Evolutionary conservation across 2,329 filamentous ascomycete species (phyloP).

Genomic region (Cryphonectria parasitica): DNA sequence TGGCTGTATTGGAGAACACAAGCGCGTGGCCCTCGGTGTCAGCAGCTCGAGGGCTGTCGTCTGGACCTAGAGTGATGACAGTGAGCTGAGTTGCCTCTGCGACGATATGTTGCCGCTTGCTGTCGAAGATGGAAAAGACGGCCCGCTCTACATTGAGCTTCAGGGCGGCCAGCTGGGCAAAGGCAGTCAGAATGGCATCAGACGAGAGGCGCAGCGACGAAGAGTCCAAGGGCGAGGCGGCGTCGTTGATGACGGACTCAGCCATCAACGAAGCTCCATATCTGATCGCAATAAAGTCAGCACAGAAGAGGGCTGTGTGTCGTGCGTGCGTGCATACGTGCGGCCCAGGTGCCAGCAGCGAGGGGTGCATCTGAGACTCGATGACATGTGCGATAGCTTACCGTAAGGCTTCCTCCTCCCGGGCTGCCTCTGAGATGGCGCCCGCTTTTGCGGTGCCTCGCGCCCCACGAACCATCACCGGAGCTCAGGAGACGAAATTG

Average conservation of each 20-base stretch:
- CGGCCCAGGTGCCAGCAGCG: too few relatives aligned
- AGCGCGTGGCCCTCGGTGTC: not conserved
- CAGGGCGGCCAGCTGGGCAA: constrained; percentile 51
- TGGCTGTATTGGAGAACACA: constrained; percentile 13
- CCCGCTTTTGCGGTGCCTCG: constrained; percentile 4
- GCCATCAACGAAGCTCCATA: constrained; percentile 18
- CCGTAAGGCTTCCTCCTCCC: constrained; percentile 9
- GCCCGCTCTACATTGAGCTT: constrained; percentile 47
- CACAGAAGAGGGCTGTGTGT: not conserved
- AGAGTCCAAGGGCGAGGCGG: not conserved
- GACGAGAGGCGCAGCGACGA: not conserved
- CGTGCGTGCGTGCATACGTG: too few relatives aligned
- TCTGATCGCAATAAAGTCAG: not conserved
- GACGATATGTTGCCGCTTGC: constrained; percentile 24
- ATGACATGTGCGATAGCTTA: not conserved
- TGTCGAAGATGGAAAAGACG: constrained; percentile 28
- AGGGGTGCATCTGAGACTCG: not conserved
- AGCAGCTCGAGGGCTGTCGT: not conserved
- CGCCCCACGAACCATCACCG: not conserved
- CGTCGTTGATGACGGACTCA: constrained; percentile 16
- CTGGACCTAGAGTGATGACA: constrained; percentile 2
- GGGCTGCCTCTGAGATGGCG: constrained; percentile 9
- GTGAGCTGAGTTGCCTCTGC: constrained; percentile 23
- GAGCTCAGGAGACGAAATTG: not conserved
- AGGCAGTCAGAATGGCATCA: constrained; percentile 10